Base-by-base conservation (phyloP, 257 asterid genomes). In the Petunia axillaris region DNA sequence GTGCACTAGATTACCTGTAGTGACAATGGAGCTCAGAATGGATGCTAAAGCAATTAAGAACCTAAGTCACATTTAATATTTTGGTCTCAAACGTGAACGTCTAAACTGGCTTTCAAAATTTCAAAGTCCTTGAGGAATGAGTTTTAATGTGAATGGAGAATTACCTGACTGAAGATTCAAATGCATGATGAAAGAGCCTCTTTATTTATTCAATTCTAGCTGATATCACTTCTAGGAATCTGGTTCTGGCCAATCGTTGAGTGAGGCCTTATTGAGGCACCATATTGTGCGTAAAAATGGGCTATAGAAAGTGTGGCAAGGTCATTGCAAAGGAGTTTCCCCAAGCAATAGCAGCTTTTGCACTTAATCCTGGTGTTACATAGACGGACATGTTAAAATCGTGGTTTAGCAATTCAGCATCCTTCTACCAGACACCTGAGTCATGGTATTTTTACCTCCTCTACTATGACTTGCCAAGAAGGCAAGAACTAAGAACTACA, bases 211-310 rank as follows among this genome's bases (percentile, higher is more conserved):
- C 25, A 36, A 13, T 36, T 36, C 25, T 16, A 16, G 25, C 64
- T 36, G 15, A 9, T 2, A 36, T 65, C 16, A 68, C 64, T n/a
- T 35, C 41, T 15, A 52, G 3, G 6, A 11, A 15, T 59, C 68
- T 25, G 62, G 57, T 62, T 50, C 14, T 48, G 50, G 40, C 10
- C 41, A 76, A 67, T 25, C 25, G 25, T 25, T n/a, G 46, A 43
- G 58, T 85, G 88, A 78, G 63, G 64, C 73, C 14, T 16, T 25
- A 36, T 43, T 85, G 87, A 77, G 60, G 97, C 98, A 59, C 98
- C 98, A 39, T 94, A 94, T 83, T 94, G 98, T 83, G 97, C 98
- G 79, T 94, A 97, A 7, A 94, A 94, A 85, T 94, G 98, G 98
- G 98, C 98, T 54, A 85, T 92, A 54, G 97, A 94, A 80, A 97